A percentile compares a stretch with the other conserved stretches of the same genome.
Conservation (phyloP, 805 yeast species). For the Metschnikowia santaceciliae region DNA sequence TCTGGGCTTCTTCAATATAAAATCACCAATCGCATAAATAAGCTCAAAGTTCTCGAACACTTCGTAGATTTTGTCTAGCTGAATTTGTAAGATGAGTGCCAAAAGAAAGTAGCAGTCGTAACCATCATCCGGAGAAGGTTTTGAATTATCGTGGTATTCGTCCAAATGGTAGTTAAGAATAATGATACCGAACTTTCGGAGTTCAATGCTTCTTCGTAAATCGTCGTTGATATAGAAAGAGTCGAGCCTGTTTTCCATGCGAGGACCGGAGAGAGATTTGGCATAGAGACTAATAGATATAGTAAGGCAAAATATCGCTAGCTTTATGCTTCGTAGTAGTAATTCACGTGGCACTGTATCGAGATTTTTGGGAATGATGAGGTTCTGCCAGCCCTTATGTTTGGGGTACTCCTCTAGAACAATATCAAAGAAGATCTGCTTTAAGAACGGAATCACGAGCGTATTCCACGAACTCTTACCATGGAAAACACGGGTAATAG, state of each 20-base stretch:
- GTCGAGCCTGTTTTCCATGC: conserved; percentile 15
- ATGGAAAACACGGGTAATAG: conserved; percentile 25
- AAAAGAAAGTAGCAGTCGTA: conserved; percentile 34
- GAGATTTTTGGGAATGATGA: conserved; percentile 7
- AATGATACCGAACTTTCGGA: conserved; percentile 33
- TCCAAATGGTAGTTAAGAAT: conserved; percentile 39
- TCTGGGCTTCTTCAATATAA: conserved; percentile 17
- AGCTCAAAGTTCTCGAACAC: conserved; percentile 42
- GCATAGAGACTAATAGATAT: conserved; percentile 13
- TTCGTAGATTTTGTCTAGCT: conserved; percentile 35
- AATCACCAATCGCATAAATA: conserved; percentile 39
- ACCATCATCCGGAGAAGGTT: conserved; percentile 17
- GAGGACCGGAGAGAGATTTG: conserved; percentile 6
- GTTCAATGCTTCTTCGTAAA: conserved; percentile 28
- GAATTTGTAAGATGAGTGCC: conserved; percentile 34
- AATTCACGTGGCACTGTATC: conserved; percentile 7
- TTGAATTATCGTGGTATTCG: conserved; percentile 31
- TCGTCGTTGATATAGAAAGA: conserved; percentile 20
- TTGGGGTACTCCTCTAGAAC: conserved; percentile 22
- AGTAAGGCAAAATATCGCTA: conserved; percentile 16
- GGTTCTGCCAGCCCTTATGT: conserved; percentile 12
- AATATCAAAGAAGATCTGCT: conserved; percentile 28
- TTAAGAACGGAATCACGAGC: conserved; percentile 28
- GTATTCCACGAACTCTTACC: conserved; percentile 26
- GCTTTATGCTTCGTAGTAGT: conserved; percentile 12